A percentile compares a stretch with the other conserved stretches of the same genome.
These are phyloP conservation scores for Coleophoma crateriformis DNA, from an alignment of 2,329 filamentous ascomycete genomes.

Conservation along the genomic window DNA sequence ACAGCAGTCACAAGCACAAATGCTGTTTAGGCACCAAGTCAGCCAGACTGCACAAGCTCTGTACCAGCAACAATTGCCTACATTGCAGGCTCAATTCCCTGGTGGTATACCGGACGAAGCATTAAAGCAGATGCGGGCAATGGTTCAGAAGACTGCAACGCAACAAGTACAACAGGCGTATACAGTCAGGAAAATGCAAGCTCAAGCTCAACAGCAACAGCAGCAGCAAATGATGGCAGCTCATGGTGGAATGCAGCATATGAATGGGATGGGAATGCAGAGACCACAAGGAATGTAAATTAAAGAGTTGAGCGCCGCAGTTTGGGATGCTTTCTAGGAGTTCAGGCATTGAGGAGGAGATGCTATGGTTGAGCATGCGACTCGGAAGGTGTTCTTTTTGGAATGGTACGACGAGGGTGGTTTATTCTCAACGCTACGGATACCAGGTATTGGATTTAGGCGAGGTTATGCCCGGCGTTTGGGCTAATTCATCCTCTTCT, in stretches of 20 bases:
- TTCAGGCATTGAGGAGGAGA: no score
- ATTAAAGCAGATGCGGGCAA: neutral
- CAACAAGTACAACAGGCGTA: constrained; percentile 5
- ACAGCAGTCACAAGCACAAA: constrained; percentile 26
- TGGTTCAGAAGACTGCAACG: constrained; percentile 1
- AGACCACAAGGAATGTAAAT: neutral
- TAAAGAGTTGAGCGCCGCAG: no score
- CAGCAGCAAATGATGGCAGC: constrained; percentile 18
- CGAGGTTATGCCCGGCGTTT: no score
- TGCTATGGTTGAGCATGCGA: no score
- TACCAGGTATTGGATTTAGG: no score
- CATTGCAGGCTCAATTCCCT: constrained; percentile 3
- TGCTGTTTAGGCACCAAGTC: constrained; percentile 18
- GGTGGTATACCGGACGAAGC: constrained; percentile 2
- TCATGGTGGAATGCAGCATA: constrained; percentile 14
- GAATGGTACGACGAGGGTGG: no score
- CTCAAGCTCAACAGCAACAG: constrained; percentile 9
- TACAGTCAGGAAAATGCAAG: neutral
- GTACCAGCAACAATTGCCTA: constrained; percentile 19
- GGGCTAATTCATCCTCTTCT: no score
- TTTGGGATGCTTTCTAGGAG: no score
- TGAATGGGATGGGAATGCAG: constrained; percentile 8
- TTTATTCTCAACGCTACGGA: no score
- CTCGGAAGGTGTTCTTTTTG: no score
- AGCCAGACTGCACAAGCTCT: constrained; percentile 12